phyloP scores from a whole-genome alignment of 2,329 filamentous ascomycete genomes.

The Sporothrix pseudoabietina region DNA sequence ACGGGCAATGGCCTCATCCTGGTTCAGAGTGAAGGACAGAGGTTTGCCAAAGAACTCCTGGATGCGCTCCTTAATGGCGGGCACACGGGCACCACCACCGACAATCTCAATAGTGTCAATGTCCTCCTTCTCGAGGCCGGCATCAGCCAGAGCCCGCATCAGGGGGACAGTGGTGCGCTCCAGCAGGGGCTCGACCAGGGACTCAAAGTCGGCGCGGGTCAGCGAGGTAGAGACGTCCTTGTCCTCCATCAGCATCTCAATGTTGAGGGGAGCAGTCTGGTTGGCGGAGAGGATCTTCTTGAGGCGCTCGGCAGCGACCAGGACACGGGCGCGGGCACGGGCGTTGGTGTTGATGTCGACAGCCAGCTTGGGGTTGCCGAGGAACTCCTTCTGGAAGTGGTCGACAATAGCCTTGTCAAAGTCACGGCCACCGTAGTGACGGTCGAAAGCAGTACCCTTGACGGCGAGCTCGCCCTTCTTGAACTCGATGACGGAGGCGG shows the following conservation, averaged over 20 bases:
- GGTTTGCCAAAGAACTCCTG: conserved; percentile 88
- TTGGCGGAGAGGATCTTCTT: conserved; percentile 99
- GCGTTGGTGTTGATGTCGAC: conserved; percentile 91
- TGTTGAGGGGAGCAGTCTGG: conserved; percentile 87
- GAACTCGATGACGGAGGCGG: conserved; percentile 91
- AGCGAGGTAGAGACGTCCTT: conserved; percentile 86
- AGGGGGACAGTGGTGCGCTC: conserved; percentile 71
- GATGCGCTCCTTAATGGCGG: conserved; percentile 86
- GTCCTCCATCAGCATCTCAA: conserved; percentile 98
- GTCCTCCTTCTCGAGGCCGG: conserved; percentile 86
- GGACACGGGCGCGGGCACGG: conserved; percentile 85
- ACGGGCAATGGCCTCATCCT: conserved; percentile 93
- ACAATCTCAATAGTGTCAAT: conserved; percentile 93
- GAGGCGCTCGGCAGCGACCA: conserved; percentile 89
- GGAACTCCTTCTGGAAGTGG: conserved; percentile 94
- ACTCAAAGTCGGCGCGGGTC: conserved; percentile 92
- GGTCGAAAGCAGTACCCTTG: conserved; percentile 88
- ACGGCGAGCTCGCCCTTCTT: conserved; percentile 94
- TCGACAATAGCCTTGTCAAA: conserved; percentile 95
- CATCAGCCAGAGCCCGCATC: conserved; percentile 91
- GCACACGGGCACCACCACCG: conserved; percentile 91
- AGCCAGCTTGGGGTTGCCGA: conserved; percentile 97
- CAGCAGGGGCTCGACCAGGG: conserved; percentile 82
- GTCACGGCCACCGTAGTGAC: conserved; percentile 95
- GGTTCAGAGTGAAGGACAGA: conserved; percentile 95